Percentiles rank a stretch among this genome's conserved stretches.
These are phyloP conservation scores for Trypanosoma melophagium DNA, from an alignment of 208 protist species.

Conservation along the genomic window DNA sequence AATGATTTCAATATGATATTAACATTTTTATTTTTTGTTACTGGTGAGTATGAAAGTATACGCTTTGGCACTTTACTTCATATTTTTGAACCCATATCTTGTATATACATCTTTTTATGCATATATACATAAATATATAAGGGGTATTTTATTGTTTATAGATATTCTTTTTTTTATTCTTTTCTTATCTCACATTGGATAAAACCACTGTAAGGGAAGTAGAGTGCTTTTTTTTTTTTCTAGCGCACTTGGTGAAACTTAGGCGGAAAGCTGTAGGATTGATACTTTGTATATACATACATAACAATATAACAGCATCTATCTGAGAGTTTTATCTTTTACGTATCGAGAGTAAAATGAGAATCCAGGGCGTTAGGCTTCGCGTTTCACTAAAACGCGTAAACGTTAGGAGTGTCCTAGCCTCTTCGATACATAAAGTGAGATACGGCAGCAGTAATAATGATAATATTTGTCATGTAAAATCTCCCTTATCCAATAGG, in stretches of 20 bases:
- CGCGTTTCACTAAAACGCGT: constrained; percentile 11
- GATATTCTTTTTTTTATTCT: too few species aligned
- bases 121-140: too few species aligned
- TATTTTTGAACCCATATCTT: too few species aligned
- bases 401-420: not conserved
- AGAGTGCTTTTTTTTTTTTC: constrained; percentile 10
- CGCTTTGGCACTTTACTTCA: too few species aligned
- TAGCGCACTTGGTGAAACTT: not conserved
- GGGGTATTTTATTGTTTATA: not conserved
- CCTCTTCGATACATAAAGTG: not conserved
- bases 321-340: too few species aligned
- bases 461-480: not conserved
- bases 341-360: constrained; percentile 1
- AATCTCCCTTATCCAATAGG: not conserved
- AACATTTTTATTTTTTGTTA: too few species aligned
- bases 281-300: not conserved
- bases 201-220: not conserved
- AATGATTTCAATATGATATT: too few species aligned
- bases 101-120: too few species aligned
- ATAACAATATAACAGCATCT: not conserved
- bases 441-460: not conserved
- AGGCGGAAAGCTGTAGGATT: not conserved
- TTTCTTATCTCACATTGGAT: constrained; percentile 1
- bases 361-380: constrained; percentile 6
- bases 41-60: too few species aligned